Evolutionary conservation across 257 asterid species (phyloP).

Genomic region (Lavandula angustifolia): DNA sequence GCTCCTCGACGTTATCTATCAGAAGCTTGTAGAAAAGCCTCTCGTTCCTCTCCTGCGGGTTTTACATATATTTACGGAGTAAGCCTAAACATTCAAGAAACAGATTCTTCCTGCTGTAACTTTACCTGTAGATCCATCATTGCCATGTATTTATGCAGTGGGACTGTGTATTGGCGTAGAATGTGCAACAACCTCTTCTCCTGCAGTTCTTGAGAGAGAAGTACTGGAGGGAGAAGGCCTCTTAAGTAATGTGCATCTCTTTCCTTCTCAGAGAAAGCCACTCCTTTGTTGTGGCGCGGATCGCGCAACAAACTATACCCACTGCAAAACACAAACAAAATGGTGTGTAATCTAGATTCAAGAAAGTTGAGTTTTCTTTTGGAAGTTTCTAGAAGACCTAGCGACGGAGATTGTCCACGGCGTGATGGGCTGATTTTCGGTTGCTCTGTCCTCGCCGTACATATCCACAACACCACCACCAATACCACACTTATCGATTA

Average conservation of each 20-base stretch:
- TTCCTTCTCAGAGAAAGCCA: constrained; percentile 76
- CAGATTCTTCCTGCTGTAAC: neutral
- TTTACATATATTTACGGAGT: neutral
- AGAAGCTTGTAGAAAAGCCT: constrained; percentile 93
- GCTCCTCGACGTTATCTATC: constrained; percentile 86
- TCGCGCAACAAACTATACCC: constrained; percentile 81
- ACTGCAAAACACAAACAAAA: constrained; percentile 41
- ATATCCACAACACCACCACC: constrained; percentile 85
- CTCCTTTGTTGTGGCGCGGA: constrained; percentile 89
- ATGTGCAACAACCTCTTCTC: constrained; percentile 70
- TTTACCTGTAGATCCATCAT: constrained; percentile 98
- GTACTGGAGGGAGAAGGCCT: constrained; percentile 82
- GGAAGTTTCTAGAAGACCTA: constrained; percentile 48
- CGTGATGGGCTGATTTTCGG: constrained; percentile 76
- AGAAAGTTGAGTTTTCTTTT: too few species aligned
- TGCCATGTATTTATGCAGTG: constrained; percentile 85
- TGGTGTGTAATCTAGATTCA: neutral
- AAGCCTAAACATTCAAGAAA: neutral
- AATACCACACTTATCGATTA: constrained; percentile 58
- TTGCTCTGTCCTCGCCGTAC: constrained; percentile 90
- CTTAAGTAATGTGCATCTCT: constrained; percentile 90
- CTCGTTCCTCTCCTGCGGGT: constrained; percentile 76
- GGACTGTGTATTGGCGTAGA: constrained; percentile 74
- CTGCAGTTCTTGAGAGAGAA: constrained; percentile 83
- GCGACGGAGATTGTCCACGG: constrained; percentile 89